Evolutionary conservation across 129 eudicot species (phyloP), one percentile per base, ranked within the genome.

Genomic region (Tagetes erecta): DNA sequence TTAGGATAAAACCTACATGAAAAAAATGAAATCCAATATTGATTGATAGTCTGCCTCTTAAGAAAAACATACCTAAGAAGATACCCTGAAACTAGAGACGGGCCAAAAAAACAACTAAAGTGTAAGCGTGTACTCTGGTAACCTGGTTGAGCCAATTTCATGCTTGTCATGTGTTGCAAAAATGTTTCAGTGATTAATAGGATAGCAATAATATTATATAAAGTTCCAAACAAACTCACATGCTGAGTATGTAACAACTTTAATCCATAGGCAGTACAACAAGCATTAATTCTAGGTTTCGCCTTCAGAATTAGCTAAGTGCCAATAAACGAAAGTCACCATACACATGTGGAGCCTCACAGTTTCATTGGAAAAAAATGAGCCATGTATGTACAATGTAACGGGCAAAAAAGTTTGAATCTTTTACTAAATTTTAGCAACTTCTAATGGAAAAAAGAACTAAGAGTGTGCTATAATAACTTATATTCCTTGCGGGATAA

Each of bases 341-440:
- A 9, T 8, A 34, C 59, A 49, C 11, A 30, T 34, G 76, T 72
- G 53, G 55, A 72, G 40, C 40, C 53, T 65, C 41, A 64, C 11
- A 52, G 39, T 67, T 44, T 35, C 63, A 68, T 68, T 59, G 75
- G 67, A n/a, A 41, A 65, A 65, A 34, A 64, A 64, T 27, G 42
- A 13, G 55, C 47, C 59, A 27, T 57, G 44, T 55, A 55, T 55
- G 60, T 27, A 55, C 36, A 44, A 14, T 20, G 35, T 55, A 55
- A 55, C 20, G 45, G 33, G 51, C 27, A 68, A 3, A 77, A 57
- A 77, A 68, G 49, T 58, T 77, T 58, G 64, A 38, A 49, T 8
- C 63, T 77, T 70, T 70, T 51, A 59, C 45, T 69, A 37, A 33
- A 78, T 27, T 20, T 75, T 33, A 39, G 72, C 47, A 76, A 42